A percentile compares a stretch with the other conserved stretches of the same genome.
phyloP scores from a whole-genome alignment of 768 basidiomycete species.

The Punctularia strigosozonata region DNA sequence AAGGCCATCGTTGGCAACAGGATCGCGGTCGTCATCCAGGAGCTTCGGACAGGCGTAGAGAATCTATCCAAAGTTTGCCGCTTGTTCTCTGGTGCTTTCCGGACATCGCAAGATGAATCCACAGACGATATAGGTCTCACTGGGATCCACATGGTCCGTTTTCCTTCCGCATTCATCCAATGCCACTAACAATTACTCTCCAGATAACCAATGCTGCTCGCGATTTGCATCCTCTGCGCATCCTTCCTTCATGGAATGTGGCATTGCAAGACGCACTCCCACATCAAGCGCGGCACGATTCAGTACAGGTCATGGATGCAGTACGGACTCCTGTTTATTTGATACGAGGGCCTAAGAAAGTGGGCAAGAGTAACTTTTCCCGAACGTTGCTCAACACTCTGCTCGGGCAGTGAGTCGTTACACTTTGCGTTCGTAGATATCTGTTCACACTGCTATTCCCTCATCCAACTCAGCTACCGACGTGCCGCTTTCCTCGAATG shows the following conservation, averaged over 20 bases:
- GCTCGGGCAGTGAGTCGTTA: conserved; percentile 33
- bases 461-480: conserved; percentile 64
- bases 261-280: conserved; percentile 11
- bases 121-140: conserved; percentile 31
- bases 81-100: conserved; percentile 53
- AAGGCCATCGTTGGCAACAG: no score
- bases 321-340: conserved; percentile 40
- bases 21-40: no score
- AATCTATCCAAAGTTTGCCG: conserved; percentile 52
- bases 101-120: conserved; percentile 33
- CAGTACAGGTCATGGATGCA: neutral
- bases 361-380: conserved; percentile 87
- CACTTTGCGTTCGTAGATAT: neutral
- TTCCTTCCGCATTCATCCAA: neutral
- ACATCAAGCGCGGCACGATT: neutral
- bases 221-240: conserved; percentile 21
- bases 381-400: conserved; percentile 63
- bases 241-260: conserved; percentile 24
- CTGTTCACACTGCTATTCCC: neutral
- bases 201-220: conserved; percentile 14
- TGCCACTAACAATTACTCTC: conserved; percentile 11
- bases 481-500: conserved; percentile 89
- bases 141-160: conserved; percentile 36
- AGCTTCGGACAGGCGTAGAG: conserved; percentile 48
- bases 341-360: conserved; percentile 77